Evolutionary conservation across 768 basidiomycete genomes (phyloP).

Genomic region (Termitomyces eurrhizus): DNA sequence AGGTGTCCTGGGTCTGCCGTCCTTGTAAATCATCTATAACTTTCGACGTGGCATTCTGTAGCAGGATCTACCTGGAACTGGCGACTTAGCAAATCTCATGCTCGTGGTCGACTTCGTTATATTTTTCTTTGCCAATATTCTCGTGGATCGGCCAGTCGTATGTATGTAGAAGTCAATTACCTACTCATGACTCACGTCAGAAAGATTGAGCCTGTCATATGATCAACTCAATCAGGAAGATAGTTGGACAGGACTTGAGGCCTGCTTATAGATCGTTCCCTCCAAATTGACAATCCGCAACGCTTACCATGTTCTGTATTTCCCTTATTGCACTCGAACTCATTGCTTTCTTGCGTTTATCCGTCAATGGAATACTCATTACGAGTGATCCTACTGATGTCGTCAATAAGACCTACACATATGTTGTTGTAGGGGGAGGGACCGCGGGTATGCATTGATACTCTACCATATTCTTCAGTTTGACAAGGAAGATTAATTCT

Average conservation of each 20-base stretch:
- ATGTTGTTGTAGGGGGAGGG: constrained; percentile 13
- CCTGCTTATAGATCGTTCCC: background rate
- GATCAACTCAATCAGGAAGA: background rate
- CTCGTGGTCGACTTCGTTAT: too few relatives aligned
- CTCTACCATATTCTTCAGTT: background rate
- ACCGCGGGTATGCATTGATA: constrained; percentile 10
- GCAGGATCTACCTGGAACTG: too few relatives aligned
- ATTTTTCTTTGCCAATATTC: too few relatives aligned
- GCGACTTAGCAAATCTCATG: too few relatives aligned
- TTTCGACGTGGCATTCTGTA: too few relatives aligned
- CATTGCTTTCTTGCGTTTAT: background rate
- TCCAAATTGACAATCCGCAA: background rate
- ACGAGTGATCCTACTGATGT: constrained; percentile 9
- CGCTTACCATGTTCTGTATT: background rate
- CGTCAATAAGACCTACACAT: constrained; percentile 10
- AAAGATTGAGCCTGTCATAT: background rate
- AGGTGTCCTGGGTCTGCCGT: too few relatives aligned
- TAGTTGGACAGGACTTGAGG: background rate
- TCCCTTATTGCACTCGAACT: background rate
- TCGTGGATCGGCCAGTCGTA: too few relatives aligned
- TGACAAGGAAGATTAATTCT: background rate
- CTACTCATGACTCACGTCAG: too few relatives aligned
- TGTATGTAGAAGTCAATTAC: too few relatives aligned
- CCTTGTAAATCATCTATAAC: too few relatives aligned
- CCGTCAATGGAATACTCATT: constrained; percentile 8